Evolutionary conservation across 495 filamentous ascomycete genomes (phyloP), one percentile per base, ranked within the genome.

Genomic region (Evernia prunastri): DNA sequence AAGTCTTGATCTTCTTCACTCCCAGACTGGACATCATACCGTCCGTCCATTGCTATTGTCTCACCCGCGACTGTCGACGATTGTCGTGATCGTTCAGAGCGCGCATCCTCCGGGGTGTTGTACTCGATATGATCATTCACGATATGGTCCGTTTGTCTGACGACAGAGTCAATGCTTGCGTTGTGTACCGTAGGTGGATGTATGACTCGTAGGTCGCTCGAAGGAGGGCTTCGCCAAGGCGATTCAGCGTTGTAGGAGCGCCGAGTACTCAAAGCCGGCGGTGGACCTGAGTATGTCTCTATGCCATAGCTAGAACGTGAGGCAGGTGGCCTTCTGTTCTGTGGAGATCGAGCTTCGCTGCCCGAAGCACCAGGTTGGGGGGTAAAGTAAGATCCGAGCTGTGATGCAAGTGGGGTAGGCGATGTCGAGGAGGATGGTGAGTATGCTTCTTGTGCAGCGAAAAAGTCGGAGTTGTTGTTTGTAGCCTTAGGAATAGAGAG

Each of bases 241-340:
- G 54, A 57, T 25, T 72, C 68, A n/a, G 67, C 60, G 56, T 53
- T 69, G 29, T 74, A 75, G 33, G 74, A 72, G 59, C 76, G 73
- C 59, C 76, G 77, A 13, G 78, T 80, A 59, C 74, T 76, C 60
- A 79, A 71, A 3, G 78, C 72, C 23, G 76, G 78, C 25, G 79
- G 79, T 27, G 79, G 79, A 23, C 79, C 78, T 36, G 67, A 68
- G 47, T 71, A 70, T 31, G 72, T 79, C 67, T 77, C 75, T 70
- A 79, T 74, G 20, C 76, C 74, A 72, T 78, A 68, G 42, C 75
- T 76, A 58, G 73, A 75, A 57, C 75, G 72, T 36, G 77, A 79
- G 25, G 77, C 76, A 33, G 78, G 78, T 29, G 76, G 68, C 62
- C 72, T 59, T 66, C 69, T 69, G 40, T 54, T 65, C 23, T 73